Base-by-base conservation (phyloP, 192 early-diverging fungal species). In the Paraglomus occultum region DNA sequence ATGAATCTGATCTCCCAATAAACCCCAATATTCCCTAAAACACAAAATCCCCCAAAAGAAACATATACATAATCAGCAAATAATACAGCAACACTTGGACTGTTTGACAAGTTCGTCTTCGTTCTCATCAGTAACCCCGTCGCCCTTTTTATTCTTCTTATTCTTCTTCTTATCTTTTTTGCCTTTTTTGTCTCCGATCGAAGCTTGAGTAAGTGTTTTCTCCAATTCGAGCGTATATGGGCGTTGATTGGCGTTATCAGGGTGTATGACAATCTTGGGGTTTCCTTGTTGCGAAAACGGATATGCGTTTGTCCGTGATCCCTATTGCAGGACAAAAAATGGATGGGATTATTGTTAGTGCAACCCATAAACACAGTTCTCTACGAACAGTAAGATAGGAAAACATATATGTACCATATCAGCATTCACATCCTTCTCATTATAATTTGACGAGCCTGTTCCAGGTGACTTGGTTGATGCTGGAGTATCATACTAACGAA, bases 71-170 rank as follows among this genome's bases (percentile, higher is more conserved):
- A 51, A 51, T 51, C 48, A 68, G 31, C 53, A 54, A 22, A 68
- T 68, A 11, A 53, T 15, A 55, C 67, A 68, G 47, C 67, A 55
- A 18, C 67, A 68, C 20, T 15, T 57, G 18, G 67, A 55, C 14
- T 50, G 23, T 55, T 55, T 12, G 17, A 68, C 20, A 22, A 38
- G 44, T 8, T 42, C 42, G 20, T 61, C 64, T 20, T 67, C 64
- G 14, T 67, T 43, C 9, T 40, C 60, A 40, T 62, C 60, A 6
- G 17, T 5, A 49, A 9, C 1, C 14, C 38, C 50, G 4, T 64
- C 55, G 23, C 47, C 57, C 23, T 55, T 45, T 17, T 67, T 40
- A 9, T 43, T 14, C 38, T 67, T 67, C 20, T 68, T 55, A 17
- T 68, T 51, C 7, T 68, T 40, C 46, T 55, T 68, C 42, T 55